Conservation (phyloP, 108 stramenopile species). For the Chaetoceros muelleri region DNA sequence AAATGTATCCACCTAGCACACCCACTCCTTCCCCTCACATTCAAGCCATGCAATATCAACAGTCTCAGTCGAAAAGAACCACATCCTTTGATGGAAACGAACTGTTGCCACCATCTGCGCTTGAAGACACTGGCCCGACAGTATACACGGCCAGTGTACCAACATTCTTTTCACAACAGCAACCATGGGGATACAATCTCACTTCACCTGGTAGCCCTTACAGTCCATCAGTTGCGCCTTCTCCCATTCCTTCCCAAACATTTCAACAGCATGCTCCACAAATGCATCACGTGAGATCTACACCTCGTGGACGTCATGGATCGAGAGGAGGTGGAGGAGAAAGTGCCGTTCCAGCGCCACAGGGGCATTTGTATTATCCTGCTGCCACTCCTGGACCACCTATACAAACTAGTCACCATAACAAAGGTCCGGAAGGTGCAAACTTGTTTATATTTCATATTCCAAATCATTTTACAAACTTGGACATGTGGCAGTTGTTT, state of each 20-base stretch:
- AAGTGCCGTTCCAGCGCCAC: slow-evolving; percentile 11
- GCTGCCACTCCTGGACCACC: slow-evolving; percentile 62
- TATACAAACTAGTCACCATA: slow-evolving; percentile 53
- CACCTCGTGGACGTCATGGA: slow-evolving; percentile 1
- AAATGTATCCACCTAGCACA: slow-evolving; percentile 13
- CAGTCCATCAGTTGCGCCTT: slow-evolving; percentile 15
- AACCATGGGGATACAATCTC: slow-evolving; percentile 36
- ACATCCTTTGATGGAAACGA: slow-evolving; percentile 38
- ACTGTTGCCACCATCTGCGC: slow-evolving; percentile 24
- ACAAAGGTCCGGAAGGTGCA: slow-evolving; percentile 82
- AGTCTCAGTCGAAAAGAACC: slow-evolving; percentile 16
- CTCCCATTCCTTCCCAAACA: slow-evolving; percentile 13
- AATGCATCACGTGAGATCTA: slow-evolving; percentile 5
- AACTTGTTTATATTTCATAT: slow-evolving; percentile 98
- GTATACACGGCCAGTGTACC: slow-evolving; percentile 6
- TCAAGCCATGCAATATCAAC: slow-evolving; percentile 16
- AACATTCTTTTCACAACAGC: slow-evolving; percentile 28
- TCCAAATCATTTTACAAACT: slow-evolving; percentile 92
- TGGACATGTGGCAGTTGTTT: slow-evolving; percentile 89
- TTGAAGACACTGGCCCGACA: slow-evolving; percentile 7
- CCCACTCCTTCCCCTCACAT: slow-evolving; percentile 17
- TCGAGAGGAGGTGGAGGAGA: slow-evolving; percentile 12
- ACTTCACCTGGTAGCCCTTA: slow-evolving; percentile 32
- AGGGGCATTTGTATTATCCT: slow-evolving; percentile 27
- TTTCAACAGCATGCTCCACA: background rate